Conservation (phyloP, 257 asterid species). For the Vinca minor region DNA sequence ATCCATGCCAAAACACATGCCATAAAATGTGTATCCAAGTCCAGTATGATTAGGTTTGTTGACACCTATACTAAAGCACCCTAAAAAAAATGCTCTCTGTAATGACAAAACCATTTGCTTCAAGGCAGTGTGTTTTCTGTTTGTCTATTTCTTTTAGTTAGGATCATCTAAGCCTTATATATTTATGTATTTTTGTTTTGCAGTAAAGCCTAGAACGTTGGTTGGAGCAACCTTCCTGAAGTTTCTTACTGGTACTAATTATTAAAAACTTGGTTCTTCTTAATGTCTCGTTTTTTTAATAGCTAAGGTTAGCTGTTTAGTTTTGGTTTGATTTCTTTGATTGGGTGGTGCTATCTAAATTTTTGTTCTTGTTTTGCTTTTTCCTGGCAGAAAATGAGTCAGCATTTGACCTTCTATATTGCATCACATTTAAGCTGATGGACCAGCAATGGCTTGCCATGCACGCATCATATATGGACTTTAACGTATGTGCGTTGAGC, state of each 20-base stretch:
- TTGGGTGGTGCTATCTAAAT: neutral
- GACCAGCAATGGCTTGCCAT: conserved; percentile 91
- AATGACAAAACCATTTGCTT: neutral
- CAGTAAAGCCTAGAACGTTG: conserved; percentile 85
- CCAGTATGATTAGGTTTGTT: neutral
- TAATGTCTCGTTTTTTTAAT: neutral
- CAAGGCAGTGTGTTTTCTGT: neutral
- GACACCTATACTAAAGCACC: neutral
- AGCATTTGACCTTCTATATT: conserved; percentile 88
- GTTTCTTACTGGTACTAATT: conserved; percentile 71
- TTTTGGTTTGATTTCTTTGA: neutral
- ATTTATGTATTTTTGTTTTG: conserved; percentile 17
- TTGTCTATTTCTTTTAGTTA: neutral
- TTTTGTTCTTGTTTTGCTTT: conserved; percentile 11
- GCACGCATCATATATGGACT: conserved; percentile 99
- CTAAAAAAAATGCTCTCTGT: neutral
- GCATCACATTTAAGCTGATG: conserved; percentile 97
- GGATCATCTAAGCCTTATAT: neutral
- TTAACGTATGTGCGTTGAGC: conserved; percentile 50
- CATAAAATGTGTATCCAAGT: neutral
- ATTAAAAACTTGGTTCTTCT: neutral
- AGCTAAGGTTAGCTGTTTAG: neutral
- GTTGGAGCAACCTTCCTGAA: conserved; percentile 93
- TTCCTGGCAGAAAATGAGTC: conserved; percentile 69
- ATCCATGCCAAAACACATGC: neutral